Evolutionary conservation across 2,329 filamentous ascomycete genomes (phyloP).

Genomic region (Neopestalotiopsis sp.): DNA sequence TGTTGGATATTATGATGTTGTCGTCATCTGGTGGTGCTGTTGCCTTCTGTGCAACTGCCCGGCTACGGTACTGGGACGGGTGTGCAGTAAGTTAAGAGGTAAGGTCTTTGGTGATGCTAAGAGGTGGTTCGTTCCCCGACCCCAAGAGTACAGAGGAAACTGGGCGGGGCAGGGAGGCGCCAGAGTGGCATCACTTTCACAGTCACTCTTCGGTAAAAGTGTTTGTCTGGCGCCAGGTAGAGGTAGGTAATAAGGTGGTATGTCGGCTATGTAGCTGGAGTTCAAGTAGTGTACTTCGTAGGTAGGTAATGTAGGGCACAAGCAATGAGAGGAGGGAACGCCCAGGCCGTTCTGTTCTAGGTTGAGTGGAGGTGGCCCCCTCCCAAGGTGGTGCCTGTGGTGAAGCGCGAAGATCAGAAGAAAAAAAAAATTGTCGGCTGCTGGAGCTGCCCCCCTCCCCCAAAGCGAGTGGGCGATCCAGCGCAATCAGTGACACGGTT

Average conservation of each 20-base stretch:
- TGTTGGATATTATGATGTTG: not conserved
- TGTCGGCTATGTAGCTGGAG: not conserved
- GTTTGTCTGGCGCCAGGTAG: not conserved
- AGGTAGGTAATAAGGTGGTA: not conserved
- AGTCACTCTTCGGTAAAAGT: not conserved
- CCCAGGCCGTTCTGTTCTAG: slow-evolving; percentile 5
- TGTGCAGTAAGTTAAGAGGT: not conserved
- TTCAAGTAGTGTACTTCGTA: not conserved
- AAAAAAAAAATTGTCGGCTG: slow-evolving; percentile 14
- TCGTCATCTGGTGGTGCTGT: not conserved
- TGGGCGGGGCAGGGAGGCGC: not conserved
- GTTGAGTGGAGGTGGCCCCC: slow-evolving; percentile 12
- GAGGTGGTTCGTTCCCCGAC: not conserved
- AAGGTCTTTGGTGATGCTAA: not conserved
- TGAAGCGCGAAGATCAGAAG: slow-evolving; percentile 6
- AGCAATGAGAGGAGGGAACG: not conserved
- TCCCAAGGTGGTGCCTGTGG: slow-evolving; percentile 8
- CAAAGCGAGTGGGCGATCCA: slow-evolving; percentile 18
- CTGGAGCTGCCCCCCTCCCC: slow-evolving; percentile 4
- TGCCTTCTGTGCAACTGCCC: not conserved
- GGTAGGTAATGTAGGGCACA: not conserved
- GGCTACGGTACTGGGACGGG: not conserved
- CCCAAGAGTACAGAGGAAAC: not conserved
- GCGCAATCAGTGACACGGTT: slow-evolving; percentile 15
- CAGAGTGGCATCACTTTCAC: not conserved